Percentiles rank a stretch among this genome's conserved stretches.
phyloP scores from a whole-genome alignment of 176 grass and related monocot species.

The Thalia dealbata region DNA sequence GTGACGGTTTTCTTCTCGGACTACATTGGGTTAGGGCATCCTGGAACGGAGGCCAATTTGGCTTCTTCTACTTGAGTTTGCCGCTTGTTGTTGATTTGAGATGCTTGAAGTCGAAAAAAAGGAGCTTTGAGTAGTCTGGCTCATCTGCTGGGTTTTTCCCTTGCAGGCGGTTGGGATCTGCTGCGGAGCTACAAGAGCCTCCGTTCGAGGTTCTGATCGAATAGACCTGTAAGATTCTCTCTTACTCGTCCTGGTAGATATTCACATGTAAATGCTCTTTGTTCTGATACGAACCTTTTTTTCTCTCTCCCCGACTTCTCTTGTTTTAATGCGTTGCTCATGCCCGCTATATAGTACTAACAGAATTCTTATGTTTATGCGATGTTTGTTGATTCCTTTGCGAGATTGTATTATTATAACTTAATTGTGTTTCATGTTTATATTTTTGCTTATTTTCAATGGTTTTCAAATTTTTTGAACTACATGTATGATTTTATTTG shows the following conservation, averaged over 20 bases:
- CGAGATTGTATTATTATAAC: not conserved
- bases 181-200: not conserved
- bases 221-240: not conserved
- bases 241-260: not conserved
- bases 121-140: not conserved
- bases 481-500: too few species aligned
- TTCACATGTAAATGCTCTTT: not conserved
- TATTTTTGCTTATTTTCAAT: too few species aligned
- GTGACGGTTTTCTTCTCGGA: not conserved
- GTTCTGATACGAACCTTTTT: not conserved
- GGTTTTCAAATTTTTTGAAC: too few species aligned
- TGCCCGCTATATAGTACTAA: not conserved
- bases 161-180: not conserved
- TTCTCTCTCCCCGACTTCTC: not conserved
- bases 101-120: not conserved
- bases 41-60: not conserved
- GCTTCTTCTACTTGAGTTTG: not conserved
- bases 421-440: not conserved
- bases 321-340: not conserved
- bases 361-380: not conserved
- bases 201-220: not conserved
- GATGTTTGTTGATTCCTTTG: not conserved
- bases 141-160: not conserved
- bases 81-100: not conserved
- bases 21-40: not conserved